These are phyloP conservation scores for Metschnikowia orientalis DNA, from an alignment of 805 yeast genomes.

Conservation along the genomic window DNA sequence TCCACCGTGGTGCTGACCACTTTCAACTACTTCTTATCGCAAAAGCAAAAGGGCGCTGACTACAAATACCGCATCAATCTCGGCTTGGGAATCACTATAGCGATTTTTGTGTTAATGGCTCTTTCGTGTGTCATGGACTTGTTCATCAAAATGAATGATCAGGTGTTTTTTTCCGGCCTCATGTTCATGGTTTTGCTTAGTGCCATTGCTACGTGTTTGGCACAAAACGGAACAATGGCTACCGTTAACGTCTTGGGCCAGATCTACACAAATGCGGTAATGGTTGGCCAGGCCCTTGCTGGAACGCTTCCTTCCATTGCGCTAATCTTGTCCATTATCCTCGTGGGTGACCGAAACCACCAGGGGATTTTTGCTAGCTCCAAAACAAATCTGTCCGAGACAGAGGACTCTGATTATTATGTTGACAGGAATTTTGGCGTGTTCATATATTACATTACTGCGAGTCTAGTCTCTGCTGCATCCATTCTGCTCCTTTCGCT, in stretches of 20 bases:
- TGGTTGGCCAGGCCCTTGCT: constrained; percentile 93
- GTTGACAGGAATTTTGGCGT: constrained; percentile 39
- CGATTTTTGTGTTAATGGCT: constrained; percentile 56
- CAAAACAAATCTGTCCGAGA: no score
- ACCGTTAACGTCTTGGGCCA: constrained; percentile 73
- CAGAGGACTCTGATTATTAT: constrained; percentile 16
- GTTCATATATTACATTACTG: constrained; percentile 46
- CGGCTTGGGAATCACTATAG: constrained; percentile 59
- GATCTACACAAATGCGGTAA: constrained; percentile 77
- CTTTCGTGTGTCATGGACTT: constrained; percentile 39
- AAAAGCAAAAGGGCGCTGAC: constrained; percentile 57
- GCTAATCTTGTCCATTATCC: constrained; percentile 50
- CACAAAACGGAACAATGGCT: constrained; percentile 91
- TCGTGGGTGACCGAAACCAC: constrained; percentile 29
- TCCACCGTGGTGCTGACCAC: constrained; percentile 66
- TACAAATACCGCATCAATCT: constrained; percentile 51
- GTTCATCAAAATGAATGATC: constrained; percentile 35
- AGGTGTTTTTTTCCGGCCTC: constrained; percentile 45
- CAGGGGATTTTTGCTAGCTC: constrained; percentile 9
- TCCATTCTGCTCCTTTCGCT: constrained; percentile 40
- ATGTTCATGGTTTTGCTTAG: constrained; percentile 63
- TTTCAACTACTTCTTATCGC: constrained; percentile 59
- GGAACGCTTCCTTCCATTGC: constrained; percentile 87
- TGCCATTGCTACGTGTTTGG: constrained; percentile 71
- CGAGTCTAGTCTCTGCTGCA: constrained; percentile 43